Evolutionary conservation across 805 yeast species (phyloP).

Genomic region (Candida berthetii): DNA sequence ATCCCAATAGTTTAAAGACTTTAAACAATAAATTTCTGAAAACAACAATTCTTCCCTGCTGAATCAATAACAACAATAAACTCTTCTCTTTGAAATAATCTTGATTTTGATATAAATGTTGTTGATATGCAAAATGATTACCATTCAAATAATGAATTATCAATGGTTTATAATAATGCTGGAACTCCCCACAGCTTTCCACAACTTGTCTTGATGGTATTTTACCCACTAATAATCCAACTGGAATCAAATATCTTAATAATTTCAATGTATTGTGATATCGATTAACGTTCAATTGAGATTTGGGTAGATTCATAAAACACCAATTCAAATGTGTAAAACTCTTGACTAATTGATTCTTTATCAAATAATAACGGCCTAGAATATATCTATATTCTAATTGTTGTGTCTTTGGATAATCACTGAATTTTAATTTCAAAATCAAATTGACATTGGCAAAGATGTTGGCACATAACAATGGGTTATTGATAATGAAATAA

Average conservation of each 20-base stretch:
- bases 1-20: conserved; percentile 10
- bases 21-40: conserved; percentile 34
- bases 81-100: conserved; percentile 29
- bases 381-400: conserved; percentile 47
- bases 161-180: conserved; percentile 31
- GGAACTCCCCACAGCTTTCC: conserved; percentile 18
- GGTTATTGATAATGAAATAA: conserved; percentile 47
- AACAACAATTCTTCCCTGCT: conserved; percentile 37
- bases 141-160: conserved; percentile 32
- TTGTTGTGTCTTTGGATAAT: conserved; percentile 38
- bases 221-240: conserved; percentile 46
- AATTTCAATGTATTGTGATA: conserved; percentile 21
- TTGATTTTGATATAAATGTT: conserved; percentile 26
- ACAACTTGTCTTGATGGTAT: conserved; percentile 30
- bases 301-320: conserved; percentile 21
- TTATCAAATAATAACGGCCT: conserved; percentile 47
- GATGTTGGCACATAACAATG: conserved; percentile 54
- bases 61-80: conserved; percentile 36
- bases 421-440: conserved; percentile 33
- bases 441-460: conserved; percentile 50
- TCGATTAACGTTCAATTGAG: conserved; percentile 5
- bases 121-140: conserved; percentile 30
- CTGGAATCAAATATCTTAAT: conserved; percentile 43
- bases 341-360: conserved; percentile 41
- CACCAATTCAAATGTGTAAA: conserved; percentile 42